Percentiles rank a stretch among this genome's conserved stretches.
Evolutionary conservation across 805 yeast species (phyloP).

Genomic region (Grigorovia humatica): DNA sequence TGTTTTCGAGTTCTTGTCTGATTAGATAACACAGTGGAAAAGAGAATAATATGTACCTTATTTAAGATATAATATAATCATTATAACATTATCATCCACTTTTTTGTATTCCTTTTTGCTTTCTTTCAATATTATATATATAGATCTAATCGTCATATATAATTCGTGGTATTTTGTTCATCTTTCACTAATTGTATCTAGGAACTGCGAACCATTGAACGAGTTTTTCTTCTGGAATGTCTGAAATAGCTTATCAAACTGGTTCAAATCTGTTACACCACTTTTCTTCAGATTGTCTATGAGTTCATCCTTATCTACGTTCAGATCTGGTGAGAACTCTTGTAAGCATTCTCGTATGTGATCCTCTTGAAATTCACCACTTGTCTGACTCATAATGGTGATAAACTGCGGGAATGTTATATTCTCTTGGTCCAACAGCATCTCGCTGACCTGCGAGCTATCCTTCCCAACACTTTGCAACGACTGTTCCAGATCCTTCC

Average conservation of each 20-base stretch:
- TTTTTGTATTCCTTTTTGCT: background rate
- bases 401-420: conserved; percentile 58
- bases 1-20: too few relatives aligned
- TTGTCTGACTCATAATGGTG: conserved; percentile 47
- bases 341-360: conserved; percentile 47
- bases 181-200: conserved; percentile 36
- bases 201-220: conserved; percentile 55
- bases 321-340: conserved; percentile 27
- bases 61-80: background rate
- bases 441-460: conserved; percentile 32
- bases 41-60: background rate
- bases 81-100: background rate
- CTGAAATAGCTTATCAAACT: conserved; percentile 41
- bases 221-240: conserved; percentile 45
- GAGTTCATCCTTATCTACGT: conserved; percentile 27
- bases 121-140: too few relatives aligned
- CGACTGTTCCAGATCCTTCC: conserved; percentile 44
- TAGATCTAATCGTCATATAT: too few relatives aligned
- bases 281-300: conserved; percentile 37
- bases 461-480: conserved; percentile 44
- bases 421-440: conserved; percentile 34
- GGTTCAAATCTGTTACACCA: conserved; percentile 31
- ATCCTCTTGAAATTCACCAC: conserved; percentile 42
- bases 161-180: too few relatives aligned
- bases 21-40: too few relatives aligned